These are phyloP conservation scores for Blastobotrys persicus DNA, from an alignment of 1,139 yeast genomes.

Conservation along the genomic window DNA sequence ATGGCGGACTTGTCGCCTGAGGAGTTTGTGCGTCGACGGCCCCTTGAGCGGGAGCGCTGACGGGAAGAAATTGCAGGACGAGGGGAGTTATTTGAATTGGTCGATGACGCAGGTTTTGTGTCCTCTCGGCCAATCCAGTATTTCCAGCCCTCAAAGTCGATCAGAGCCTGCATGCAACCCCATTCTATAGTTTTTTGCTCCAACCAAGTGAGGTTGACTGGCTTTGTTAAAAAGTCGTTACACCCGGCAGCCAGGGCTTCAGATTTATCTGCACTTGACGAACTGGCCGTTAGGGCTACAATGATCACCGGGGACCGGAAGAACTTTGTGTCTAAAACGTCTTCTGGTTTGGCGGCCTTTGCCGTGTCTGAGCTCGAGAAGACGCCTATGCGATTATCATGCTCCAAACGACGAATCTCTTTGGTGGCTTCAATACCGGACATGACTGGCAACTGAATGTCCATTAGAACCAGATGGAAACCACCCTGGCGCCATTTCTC, in stretches of 20 bases:
- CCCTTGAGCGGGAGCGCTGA: constrained; percentile 3
- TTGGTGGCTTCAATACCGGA: constrained; percentile 92
- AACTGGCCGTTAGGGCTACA: constrained; percentile 92
- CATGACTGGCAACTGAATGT: constrained; percentile 88
- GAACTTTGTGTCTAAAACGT: constrained; percentile 53
- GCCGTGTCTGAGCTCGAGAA: constrained; percentile 45
- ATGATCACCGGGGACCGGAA: constrained; percentile 92
- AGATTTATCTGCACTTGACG: constrained; percentile 80
- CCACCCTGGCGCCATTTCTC: constrained; percentile 93
- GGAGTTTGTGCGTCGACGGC: neutral
- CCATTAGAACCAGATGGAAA: constrained; percentile 89
- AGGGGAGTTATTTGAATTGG: neutral
- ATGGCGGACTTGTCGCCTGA: constrained; percentile 4
- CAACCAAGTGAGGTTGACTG: constrained; percentile 91
- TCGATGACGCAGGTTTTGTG: constrained; percentile 2
- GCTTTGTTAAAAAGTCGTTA: constrained; percentile 94
- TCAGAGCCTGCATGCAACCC: constrained; percentile 92
- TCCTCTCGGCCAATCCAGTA: constrained; percentile 59
- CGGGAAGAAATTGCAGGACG: neutral
- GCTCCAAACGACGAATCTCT: constrained; percentile 80
- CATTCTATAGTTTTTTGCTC: constrained; percentile 93
- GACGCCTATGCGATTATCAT: constrained; percentile 77
- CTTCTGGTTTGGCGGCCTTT: constrained; percentile 37
- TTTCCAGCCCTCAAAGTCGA: constrained; percentile 95
- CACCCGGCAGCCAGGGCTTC: constrained; percentile 96